phyloP scores from a whole-genome alignment of 2,329 filamentous ascomycete genomes.

The Talaromyces sp. region DNA sequence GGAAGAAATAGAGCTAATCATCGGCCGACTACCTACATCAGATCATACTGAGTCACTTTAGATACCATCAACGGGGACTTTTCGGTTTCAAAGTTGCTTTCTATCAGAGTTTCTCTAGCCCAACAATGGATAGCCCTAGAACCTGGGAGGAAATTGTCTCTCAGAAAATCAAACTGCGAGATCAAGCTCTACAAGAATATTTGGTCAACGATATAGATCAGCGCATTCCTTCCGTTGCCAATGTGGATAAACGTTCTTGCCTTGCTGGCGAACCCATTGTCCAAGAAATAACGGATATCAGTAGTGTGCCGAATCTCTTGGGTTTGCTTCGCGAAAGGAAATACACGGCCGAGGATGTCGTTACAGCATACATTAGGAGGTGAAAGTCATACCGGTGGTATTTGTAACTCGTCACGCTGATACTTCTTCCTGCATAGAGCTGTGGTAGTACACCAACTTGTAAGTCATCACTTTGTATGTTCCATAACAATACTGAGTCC shows the following conservation, averaged over 20 bases:
- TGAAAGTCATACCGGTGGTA: conserved; percentile 14
- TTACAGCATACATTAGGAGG: conserved; percentile 34
- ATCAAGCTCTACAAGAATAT: conserved; percentile 30
- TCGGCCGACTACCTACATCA: not conserved
- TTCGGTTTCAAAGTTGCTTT: too few relatives aligned
- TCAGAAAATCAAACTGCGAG: conserved; percentile 27
- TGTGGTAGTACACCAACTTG: conserved; percentile 27
- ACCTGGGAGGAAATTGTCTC: conserved; percentile 32
- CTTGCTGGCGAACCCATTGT: conserved; percentile 23
- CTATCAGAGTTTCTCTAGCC: not conserved
- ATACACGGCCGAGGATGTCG: conserved; percentile 30
- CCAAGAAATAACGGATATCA: conserved; percentile 33
- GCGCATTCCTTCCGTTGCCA: conserved; percentile 24
- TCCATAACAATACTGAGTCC: not conserved
- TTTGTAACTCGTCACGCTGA: not conserved
- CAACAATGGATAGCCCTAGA: not conserved
- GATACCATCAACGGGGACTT: not conserved
- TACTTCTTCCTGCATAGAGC: conserved; percentile 18
- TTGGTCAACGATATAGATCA: conserved; percentile 26
- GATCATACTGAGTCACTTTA: not conserved
- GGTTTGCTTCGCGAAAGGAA: conserved; percentile 24
- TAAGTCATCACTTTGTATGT: conserved; percentile 6
- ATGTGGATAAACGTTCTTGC: conserved; percentile 25
- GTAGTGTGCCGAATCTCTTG: conserved; percentile 25
- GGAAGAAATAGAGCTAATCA: not conserved